Base-by-base conservation (phyloP, 306 rosid species). In the Begonia masoniana region DNA sequence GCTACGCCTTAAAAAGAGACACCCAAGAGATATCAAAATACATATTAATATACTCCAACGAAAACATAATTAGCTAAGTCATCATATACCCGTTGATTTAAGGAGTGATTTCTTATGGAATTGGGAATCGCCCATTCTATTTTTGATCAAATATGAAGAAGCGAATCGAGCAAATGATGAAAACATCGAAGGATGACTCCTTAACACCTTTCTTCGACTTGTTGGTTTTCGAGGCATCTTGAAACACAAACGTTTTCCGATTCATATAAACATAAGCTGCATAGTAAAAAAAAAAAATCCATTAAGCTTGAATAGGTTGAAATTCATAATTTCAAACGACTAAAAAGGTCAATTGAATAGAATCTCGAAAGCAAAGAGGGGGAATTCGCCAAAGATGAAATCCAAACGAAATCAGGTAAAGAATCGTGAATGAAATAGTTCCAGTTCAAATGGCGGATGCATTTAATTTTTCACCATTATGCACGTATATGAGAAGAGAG, bases 151-250 rank as follows among this genome's bases (percentile, higher is more conserved):
- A 12, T 52, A 51, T 42, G 35, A 12, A 50, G 74, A 68, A 42
- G 59, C 59, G 52, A 71, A 50, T 16, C 41, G 73, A 54, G 80
- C 65, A 62, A 86, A 86, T 36, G 80, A 67, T 49, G 88, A 80
- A 58, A 87, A 87, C 4, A 84, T 76, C 52, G 78, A 14, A 12
- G 94, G 94, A 59, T 43, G 73, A 62, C 68, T 41, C 42, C 53
- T 79, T 55, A 42, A 41, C 21, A 39, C 55, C 56, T 41, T 70
- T 24, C 53, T 17, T 15, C 43, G 67, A 66, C 76, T 61, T 43
- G 56, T 69, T 0, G 79, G 79, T 62, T 54, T 79, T 43, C 74
- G 62, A 12, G 83, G 76, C 85, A 81, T 85, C 70, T 60, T 56
- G 59, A 42, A 15, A 23, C 45, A 43, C 13, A 45, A 45, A 10